Percentiles rank a stretch among this genome's conserved stretches.
These are phyloP conservation scores for Lupinus albus DNA, from an alignment of 306 rosid species.

Conservation along the genomic window DNA sequence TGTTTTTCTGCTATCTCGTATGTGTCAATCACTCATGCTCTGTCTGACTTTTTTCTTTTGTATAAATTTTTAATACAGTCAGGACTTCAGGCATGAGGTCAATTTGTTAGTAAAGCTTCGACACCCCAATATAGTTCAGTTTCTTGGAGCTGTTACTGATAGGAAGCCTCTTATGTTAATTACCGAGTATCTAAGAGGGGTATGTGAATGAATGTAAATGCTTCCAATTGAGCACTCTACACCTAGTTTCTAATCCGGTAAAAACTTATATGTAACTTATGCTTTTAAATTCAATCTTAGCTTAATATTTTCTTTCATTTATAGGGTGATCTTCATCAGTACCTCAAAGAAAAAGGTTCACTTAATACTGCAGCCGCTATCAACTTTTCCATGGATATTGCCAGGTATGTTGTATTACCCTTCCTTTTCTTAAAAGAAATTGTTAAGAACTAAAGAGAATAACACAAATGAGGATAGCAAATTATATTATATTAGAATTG, in stretches of 20 bases:
- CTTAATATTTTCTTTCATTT: conserved; percentile 35
- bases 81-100: conserved; percentile 97
- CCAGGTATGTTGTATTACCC: conserved; percentile 57
- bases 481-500: neutral
- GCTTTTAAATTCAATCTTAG: conserved; percentile 40
- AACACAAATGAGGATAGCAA: conserved; percentile 23
- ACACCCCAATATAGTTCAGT: conserved; percentile 96
- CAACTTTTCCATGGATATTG: conserved; percentile 87
- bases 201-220: conserved; percentile 42
- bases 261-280: conserved; percentile 8
- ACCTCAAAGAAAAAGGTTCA: conserved; percentile 90
- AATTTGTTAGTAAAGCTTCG: conserved; percentile 96
- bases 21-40: conserved; percentile 7
- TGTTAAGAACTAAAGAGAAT: conserved; percentile 2
- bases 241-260: conserved; percentile 21
- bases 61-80: conserved; percentile 54
- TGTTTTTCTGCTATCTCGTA: conserved; percentile 18
- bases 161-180: conserved; percentile 93
- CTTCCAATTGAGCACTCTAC: conserved; percentile 30
- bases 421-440: conserved; percentile 19
- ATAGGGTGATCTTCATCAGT: conserved; percentile 95
- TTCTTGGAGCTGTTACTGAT: conserved; percentile 99
- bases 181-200: conserved; percentile 97
- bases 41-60: conserved; percentile 6
- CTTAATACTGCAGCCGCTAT: conserved; percentile 73